These are phyloP conservation scores for Coriolopsis trogii DNA, from an alignment of 1,284 basidiomycete species.

Conservation along the genomic window DNA sequence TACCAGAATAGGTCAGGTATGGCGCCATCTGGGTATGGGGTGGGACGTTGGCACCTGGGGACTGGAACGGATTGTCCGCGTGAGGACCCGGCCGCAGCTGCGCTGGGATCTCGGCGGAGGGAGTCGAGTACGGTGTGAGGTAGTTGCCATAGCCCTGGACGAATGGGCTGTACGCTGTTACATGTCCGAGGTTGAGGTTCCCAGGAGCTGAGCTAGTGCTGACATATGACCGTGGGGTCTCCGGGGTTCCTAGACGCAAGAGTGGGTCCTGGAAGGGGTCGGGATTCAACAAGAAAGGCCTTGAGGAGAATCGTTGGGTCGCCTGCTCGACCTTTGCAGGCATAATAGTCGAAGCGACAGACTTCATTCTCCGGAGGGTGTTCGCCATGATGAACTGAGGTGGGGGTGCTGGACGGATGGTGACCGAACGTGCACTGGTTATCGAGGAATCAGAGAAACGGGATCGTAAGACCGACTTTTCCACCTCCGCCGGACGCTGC, in stretches of 20 bases:
- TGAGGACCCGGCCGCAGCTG: constrained; percentile 1
- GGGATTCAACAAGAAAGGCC: constrained; percentile 17
- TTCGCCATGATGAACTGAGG: not conserved
- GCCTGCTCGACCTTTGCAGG: not conserved
- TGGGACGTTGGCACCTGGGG: too few relatives aligned
- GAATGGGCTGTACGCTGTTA: constrained; percentile 1
- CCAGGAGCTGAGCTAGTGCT: constrained; percentile 14
- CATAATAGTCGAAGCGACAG: not conserved
- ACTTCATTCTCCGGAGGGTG: not conserved
- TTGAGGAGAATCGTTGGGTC: not conserved
- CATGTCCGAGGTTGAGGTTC: not conserved
- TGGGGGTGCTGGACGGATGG: not conserved
- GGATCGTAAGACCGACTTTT: constrained; percentile 1
- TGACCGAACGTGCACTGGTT: constrained; percentile 1
- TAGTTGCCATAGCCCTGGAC: constrained; percentile 7
- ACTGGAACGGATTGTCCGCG: not conserved
- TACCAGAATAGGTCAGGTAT: constrained; percentile 1
- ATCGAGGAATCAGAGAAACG: constrained; percentile 15
- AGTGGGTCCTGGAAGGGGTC: constrained; percentile 29
- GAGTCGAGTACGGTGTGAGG: constrained; percentile 5
- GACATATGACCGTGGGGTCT: constrained; percentile 16
- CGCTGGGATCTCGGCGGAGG: constrained; percentile 9
- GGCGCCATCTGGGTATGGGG: not conserved
- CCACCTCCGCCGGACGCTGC: not conserved
- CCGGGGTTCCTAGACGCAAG: constrained; percentile 24